Evolutionary conservation across 768 basidiomycete genomes (phyloP).

Genomic region (Leccinum variicolor): DNA sequence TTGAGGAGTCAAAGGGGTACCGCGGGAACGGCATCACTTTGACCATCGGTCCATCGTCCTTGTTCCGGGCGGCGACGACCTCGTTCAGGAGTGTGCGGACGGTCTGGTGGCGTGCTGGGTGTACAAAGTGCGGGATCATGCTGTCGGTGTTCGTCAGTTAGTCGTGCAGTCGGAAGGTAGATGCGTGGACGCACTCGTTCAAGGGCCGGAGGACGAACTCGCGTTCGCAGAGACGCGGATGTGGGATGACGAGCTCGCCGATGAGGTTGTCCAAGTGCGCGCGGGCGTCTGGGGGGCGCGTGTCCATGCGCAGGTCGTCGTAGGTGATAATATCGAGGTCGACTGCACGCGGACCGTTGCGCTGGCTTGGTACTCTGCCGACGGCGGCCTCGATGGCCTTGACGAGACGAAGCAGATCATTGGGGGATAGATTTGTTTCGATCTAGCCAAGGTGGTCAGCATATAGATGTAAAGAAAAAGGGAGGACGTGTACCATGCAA

Average conservation of each 20-base stretch:
- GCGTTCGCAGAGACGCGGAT: constrained; percentile 74
- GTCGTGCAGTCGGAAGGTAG: too few species aligned
- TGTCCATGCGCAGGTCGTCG: constrained; percentile 57
- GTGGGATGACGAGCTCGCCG: constrained; percentile 80
- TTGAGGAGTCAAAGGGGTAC: constrained; percentile 36
- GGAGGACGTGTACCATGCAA: constrained; percentile 56
- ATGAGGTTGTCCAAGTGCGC: constrained; percentile 52
- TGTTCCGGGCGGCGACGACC: constrained; percentile 31
- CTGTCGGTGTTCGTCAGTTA: constrained; percentile 36
- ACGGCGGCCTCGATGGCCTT: constrained; percentile 73
- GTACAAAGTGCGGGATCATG: constrained; percentile 72
- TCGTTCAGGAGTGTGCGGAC: constrained; percentile 46
- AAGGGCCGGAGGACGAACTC: constrained; percentile 92
- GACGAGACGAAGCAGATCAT: constrained; percentile 53
- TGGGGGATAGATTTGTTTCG: constrained; percentile 65
- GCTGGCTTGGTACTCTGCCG: constrained; percentile 74
- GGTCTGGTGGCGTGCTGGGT: constrained; percentile 54
- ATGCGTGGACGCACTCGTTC: constrained; percentile 57
- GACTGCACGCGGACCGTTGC: constrained; percentile 85
- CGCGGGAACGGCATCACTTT: constrained; percentile 76
- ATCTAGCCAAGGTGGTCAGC: constrained; percentile 40
- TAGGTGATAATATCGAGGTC: constrained; percentile 89
- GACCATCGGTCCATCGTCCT: constrained; percentile 47
- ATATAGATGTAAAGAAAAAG: neutral
- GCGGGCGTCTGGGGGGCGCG: constrained; percentile 40